phyloP scores from a whole-genome alignment of 1,139 yeast species.

The Debaryomycetaceae sp. region DNA sequence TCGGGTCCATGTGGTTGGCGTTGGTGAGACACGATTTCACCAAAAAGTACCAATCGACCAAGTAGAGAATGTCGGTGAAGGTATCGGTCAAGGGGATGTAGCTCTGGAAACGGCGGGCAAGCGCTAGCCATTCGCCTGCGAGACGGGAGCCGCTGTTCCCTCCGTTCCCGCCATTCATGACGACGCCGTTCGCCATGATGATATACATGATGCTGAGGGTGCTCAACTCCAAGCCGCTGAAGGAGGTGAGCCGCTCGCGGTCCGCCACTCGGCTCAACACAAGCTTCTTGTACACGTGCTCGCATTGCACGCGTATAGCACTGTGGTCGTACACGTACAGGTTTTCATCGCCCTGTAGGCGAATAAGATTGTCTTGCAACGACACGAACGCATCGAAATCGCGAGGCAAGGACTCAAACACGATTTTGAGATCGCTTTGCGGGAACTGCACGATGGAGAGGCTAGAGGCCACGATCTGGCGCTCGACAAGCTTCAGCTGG shows the following conservation, averaged over 20 bases:
- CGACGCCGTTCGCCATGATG: constrained; percentile 14
- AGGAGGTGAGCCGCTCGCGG: constrained; percentile 2
- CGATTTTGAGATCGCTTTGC: constrained; percentile 5
- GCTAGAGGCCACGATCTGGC: constrained; percentile 3
- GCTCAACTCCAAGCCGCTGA: constrained; percentile 6
- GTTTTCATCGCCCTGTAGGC: constrained; percentile 4
- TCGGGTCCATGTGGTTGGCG: constrained; percentile 14
- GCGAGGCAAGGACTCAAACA: constrained; percentile 5
- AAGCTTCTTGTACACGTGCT: constrained; percentile 3
- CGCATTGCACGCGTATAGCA: constrained; percentile 2
- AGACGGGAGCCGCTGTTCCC: too few species aligned
- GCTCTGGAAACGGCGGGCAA: not conserved
- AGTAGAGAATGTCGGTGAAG: constrained; percentile 16
- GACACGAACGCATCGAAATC: constrained; percentile 3
- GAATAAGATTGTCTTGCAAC: constrained; percentile 3
- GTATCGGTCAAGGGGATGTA: constrained; percentile 10
- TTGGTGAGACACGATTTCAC: constrained; percentile 15
- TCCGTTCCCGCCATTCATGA: constrained; percentile 7
- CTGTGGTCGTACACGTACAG: constrained; percentile 3
- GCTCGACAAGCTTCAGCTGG: constrained; percentile 1
- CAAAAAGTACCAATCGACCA: constrained; percentile 21
- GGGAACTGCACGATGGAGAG: constrained; percentile 3
- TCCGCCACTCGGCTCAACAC: constrained; percentile 4
- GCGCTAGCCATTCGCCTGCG: not conserved
- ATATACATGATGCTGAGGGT: constrained; percentile 9